phyloP scores from a whole-genome alignment of 345 rosid species.

The Lepidium sativum region DNA sequence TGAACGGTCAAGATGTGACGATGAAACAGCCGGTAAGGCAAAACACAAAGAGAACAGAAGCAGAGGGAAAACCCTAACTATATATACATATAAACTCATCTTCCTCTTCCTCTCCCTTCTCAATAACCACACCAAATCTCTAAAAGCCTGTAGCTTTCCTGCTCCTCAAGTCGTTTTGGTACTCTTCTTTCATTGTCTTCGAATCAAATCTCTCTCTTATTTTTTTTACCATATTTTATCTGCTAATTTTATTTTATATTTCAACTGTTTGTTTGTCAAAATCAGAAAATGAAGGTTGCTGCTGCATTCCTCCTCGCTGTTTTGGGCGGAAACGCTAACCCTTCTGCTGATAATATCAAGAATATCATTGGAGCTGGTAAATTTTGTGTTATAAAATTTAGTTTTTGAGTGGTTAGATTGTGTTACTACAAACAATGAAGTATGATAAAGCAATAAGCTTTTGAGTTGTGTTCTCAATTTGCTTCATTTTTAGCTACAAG shows the following conservation, averaged over 20 bases:
- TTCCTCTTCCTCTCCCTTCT: background rate
- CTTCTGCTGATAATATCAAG: slow-evolving; percentile 51
- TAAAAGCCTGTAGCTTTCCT: background rate
- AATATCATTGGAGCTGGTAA: slow-evolving; percentile 60
- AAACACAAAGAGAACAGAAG: background rate
- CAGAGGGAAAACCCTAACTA: slow-evolving; percentile 15
- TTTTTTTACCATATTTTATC: background rate
- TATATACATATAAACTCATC: background rate
- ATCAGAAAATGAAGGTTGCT: slow-evolving; percentile 51
- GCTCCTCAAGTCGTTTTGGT: background rate
- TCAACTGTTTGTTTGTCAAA: background rate
- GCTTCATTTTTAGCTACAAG: background rate
- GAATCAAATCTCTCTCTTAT: background rate
- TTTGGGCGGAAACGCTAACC: slow-evolving; percentile 54
- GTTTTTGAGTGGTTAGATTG: background rate
- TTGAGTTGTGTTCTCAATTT: too few relatives aligned
- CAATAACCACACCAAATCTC: background rate
- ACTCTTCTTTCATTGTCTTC: background rate
- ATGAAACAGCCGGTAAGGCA: background rate
- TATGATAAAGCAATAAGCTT: too few relatives aligned
- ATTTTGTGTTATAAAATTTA: background rate
- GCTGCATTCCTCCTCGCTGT: slow-evolving; percentile 67
- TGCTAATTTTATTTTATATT: background rate
- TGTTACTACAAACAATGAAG: background rate
- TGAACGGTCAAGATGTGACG: background rate